Conservation (phyloP, 257 asterid species). For the Solanum acaule region DNA sequence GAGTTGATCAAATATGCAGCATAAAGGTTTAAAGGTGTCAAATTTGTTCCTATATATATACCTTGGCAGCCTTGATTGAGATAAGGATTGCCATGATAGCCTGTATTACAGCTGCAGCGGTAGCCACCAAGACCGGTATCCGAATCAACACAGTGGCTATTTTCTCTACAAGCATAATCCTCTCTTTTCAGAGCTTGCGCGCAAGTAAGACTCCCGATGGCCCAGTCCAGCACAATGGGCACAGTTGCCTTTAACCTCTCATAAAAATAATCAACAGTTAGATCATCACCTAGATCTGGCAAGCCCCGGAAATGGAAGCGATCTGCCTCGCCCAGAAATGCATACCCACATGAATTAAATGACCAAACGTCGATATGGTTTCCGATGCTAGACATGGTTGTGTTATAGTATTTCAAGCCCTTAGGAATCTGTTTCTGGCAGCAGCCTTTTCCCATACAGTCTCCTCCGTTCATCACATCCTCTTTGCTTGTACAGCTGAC, state of each 20-base stretch:
- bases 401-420: background rate
- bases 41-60: background rate
- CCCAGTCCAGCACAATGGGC: constrained; percentile 11
- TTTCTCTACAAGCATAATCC: background rate
- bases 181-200: background rate
- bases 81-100: constrained; percentile 14
- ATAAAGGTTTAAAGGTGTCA: background rate
- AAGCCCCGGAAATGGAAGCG: background rate
- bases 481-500: background rate
- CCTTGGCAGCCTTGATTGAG: constrained; percentile 15
- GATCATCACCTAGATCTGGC: background rate
- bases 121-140: constrained; percentile 6
- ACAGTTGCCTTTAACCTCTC: background rate
- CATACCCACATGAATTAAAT: background rate
- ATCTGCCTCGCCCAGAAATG: constrained; percentile 8
- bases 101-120: constrained; percentile 5
- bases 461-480: background rate
- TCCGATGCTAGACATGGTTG: background rate
- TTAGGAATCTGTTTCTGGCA: constrained; percentile 2
- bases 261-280: background rate
- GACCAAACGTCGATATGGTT: background rate
- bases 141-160: background rate
- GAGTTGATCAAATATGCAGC: too few species aligned
- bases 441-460: constrained; percentile 7
- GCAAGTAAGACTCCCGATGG: background rate